Evolutionary conservation across 2,329 filamentous ascomycete genomes (phyloP), one percentile per base, ranked within the genome.

Genomic region (Fusarium euwallaceae): DNA sequence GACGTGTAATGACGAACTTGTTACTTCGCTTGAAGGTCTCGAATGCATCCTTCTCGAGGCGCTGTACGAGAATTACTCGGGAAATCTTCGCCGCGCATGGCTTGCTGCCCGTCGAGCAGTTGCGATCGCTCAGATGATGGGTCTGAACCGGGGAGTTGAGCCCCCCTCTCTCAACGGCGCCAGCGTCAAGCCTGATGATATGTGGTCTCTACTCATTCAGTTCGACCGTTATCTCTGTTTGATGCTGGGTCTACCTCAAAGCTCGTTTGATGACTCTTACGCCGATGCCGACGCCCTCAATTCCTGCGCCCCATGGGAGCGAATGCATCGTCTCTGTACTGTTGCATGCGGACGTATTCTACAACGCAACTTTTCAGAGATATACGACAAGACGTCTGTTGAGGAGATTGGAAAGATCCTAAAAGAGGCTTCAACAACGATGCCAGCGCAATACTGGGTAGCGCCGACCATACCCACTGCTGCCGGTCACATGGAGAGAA

Each of bases 371-470:
- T n/a, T 83, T 84, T 51, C 66, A 2, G 63, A 66, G 0, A 24
- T 73, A 0, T 68, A 51, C 5, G 73, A 81, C 20, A 70, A 81
- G 6, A 78, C 78, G 0, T 71, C 83, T 2, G 85, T 84, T 1
- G 81, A 83, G 36, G 82, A 83, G 5, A 84, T 87, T 5, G 85
- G 88, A 56, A 80, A 83, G 56, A 83, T 89, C n/a, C 80, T 91
- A 3, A 83, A 84, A 22, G 77, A 81, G 6, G 84, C 86, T 0
- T 83, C 84, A 1, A 79, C 79, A 4, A 76, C 78, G 1, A 82
- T 90, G 79, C 81, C 83, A 0, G 68, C 82, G 0, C 80, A 84
- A 4, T 90, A 88, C 87, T 91, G 88, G 89, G 76, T 84, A 2
- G 75, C 80, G 14, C 80, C 82, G 0, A 67, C 67, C 24, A 63